Evolutionary conservation across 2,329 filamentous ascomycete species (phyloP).

Genomic region (Neurospora sp.): DNA sequence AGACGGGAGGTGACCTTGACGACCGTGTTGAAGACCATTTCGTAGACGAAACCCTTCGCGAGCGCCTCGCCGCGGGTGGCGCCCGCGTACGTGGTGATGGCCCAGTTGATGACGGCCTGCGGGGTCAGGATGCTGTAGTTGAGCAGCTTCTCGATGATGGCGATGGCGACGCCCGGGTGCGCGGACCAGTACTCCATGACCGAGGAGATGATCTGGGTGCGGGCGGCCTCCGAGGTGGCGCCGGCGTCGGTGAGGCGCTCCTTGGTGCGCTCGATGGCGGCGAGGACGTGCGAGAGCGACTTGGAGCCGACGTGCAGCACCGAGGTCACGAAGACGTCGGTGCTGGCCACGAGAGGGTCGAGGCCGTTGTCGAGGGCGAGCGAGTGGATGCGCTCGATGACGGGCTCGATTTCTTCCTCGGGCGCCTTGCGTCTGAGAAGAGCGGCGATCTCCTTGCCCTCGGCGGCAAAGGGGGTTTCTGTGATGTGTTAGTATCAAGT

Average conservation of each 20-base stretch:
- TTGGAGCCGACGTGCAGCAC: slow-evolving; percentile 93
- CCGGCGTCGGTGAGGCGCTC: slow-evolving; percentile 75
- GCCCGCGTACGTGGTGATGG: slow-evolving; percentile 50
- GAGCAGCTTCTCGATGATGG: slow-evolving; percentile 90
- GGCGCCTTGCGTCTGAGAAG: slow-evolving; percentile 76
- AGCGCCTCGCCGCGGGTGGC: slow-evolving; percentile 52
- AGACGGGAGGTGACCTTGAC: slow-evolving; percentile 82
- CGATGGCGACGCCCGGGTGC: slow-evolving; percentile 83
- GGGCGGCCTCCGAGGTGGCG: slow-evolving; percentile 61
- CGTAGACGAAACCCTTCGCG: slow-evolving; percentile 68
- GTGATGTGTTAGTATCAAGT: slow-evolving; percentile 1
- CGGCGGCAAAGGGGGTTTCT: slow-evolving; percentile 71
- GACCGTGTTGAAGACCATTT: slow-evolving; percentile 82
- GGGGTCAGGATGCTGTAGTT: slow-evolving; percentile 95
- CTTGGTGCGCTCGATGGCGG: slow-evolving; percentile 91
- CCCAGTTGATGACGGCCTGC: slow-evolving; percentile 80
- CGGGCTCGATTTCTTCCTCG: slow-evolving; percentile 74
- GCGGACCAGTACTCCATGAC: slow-evolving; percentile 91
- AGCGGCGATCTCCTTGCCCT: slow-evolving; percentile 72
- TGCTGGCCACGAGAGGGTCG: slow-evolving; percentile 76
- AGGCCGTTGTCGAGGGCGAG: slow-evolving; percentile 60
- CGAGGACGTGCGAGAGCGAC: slow-evolving; percentile 89
- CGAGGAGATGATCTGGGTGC: slow-evolving; percentile 79
- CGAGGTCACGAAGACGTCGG: slow-evolving; percentile 86
- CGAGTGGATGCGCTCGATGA: slow-evolving; percentile 74